Evolutionary conservation across 139 green algal species (phyloP).

Genomic region (Eudorina sp.): DNA sequence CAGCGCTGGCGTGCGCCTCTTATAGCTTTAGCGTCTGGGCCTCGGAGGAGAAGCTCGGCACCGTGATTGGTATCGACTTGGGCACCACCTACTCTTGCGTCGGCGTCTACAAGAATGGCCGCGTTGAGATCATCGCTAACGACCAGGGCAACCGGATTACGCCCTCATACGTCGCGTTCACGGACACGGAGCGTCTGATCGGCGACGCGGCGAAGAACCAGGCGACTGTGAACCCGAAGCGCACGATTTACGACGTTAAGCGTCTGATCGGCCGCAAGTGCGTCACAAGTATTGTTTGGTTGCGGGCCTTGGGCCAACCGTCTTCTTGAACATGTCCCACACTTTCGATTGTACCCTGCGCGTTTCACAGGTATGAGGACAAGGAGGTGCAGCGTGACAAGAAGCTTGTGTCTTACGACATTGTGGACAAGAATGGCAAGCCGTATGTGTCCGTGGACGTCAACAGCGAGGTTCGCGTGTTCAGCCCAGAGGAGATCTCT

Average conservation of each 20-base stretch:
- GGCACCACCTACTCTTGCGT: constrained; percentile 99
- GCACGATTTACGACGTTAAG: constrained; percentile 99
- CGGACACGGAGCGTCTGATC: constrained; percentile 99
- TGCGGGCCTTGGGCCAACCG: background rate
- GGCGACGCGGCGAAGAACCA: constrained; percentile 99
- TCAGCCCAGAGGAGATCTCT: constrained; percentile 96
- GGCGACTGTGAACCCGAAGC: constrained; percentile 92
- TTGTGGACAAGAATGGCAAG: constrained; percentile 95
- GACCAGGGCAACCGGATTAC: constrained; percentile 99
- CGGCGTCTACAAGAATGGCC: constrained; percentile 98
- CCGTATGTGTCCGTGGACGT: constrained; percentile 92
- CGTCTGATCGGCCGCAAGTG: constrained; percentile 97
- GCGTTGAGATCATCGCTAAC: constrained; percentile 99
- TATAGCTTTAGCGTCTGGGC: constrained; percentile 40
- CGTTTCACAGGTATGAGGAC: constrained; percentile 93
- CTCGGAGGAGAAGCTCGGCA: constrained; percentile 72
- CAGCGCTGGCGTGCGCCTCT: constrained; percentile 40
- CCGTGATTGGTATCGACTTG: constrained; percentile 99
- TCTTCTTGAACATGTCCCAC: background rate
- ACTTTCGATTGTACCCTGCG: background rate
- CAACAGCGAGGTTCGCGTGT: constrained; percentile 70
- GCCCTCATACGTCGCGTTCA: constrained; percentile 97
- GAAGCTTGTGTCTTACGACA: constrained; percentile 97
- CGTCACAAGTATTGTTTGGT: constrained; percentile 43
- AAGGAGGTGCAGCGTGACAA: constrained; percentile 96